These are phyloP conservation scores for Colletotrichum tropicale DNA, from an alignment of 2,329 filamentous ascomycete genomes.

Conservation along the genomic window DNA sequence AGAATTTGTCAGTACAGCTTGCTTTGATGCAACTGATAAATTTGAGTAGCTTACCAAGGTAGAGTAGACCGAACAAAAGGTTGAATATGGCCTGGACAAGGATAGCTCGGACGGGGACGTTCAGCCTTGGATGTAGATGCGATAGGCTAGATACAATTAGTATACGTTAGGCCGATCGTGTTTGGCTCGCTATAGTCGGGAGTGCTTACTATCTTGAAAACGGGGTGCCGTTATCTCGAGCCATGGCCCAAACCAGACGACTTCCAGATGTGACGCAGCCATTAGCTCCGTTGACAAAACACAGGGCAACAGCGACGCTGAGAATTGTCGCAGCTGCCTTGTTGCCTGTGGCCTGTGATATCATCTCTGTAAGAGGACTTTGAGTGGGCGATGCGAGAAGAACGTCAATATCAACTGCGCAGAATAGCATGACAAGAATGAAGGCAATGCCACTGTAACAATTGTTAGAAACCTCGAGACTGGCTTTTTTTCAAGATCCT, in stretches of 20 bases:
- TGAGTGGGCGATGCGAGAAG: constrained; percentile 44
- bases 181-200: background rate
- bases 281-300: constrained; percentile 32
- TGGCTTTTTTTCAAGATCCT: background rate
- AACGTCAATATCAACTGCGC: constrained; percentile 39
- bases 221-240: constrained; percentile 34
- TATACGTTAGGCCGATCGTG: background rate
- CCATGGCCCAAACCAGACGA: constrained; percentile 42
- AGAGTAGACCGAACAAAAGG: constrained; percentile 48
- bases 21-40: background rate
- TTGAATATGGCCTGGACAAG: constrained; percentile 46
- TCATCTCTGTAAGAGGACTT: constrained; percentile 47
- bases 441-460: constrained; percentile 38
- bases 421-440: constrained; percentile 47
- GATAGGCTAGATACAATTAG: background rate
- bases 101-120: constrained; percentile 47
- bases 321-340: constrained; percentile 29
- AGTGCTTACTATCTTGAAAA: constrained; percentile 1
- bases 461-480: background rate
- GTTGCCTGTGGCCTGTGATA: constrained; percentile 31
- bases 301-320: constrained; percentile 27
- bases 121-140: constrained; percentile 37
- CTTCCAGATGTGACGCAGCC: constrained; percentile 39
- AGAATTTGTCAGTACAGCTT: background rate
- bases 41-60: constrained; percentile 34